Conservation (phyloP, 345 rosid genomes). For the Reutealis trisperma region DNA sequence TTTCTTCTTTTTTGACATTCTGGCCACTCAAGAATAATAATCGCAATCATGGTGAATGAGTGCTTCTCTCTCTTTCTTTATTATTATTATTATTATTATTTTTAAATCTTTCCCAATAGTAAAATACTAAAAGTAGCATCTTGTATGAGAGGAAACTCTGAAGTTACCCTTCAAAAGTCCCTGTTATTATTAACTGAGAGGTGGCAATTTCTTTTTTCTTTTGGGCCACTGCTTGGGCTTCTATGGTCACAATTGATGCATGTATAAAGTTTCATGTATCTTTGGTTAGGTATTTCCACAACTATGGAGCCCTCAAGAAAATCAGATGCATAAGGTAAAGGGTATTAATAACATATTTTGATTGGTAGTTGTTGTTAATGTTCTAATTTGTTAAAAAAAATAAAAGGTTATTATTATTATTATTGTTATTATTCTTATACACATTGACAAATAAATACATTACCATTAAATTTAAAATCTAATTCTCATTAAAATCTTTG, state of each 20-base stretch:
- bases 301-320: not conserved
- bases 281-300: too few relatives aligned
- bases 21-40: slow-evolving; percentile 35
- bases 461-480: too few relatives aligned
- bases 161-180: slow-evolving; percentile 6
- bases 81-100: slow-evolving; percentile 15
- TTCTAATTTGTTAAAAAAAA: too few relatives aligned
- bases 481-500: too few relatives aligned
- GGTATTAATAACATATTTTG: too few relatives aligned
- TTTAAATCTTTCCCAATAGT: not conserved
- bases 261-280: too few relatives aligned
- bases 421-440: too few relatives aligned
- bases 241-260: too few relatives aligned
- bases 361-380: too few relatives aligned
- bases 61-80: slow-evolving; percentile 21
- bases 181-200: slow-evolving; percentile 1
- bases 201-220: slow-evolving; percentile 9
- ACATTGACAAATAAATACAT: too few relatives aligned
- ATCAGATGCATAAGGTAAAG: not conserved
- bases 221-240: not conserved
- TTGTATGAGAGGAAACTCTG: not conserved
- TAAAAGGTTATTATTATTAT: too few relatives aligned
- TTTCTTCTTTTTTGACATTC: slow-evolving; percentile 20
- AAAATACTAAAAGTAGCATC: not conserved
- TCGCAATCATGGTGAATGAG: slow-evolving; percentile 27